Conservation (phyloP, 192 early-diverging fungal species). For the Entomortierella beljakovae region DNA sequence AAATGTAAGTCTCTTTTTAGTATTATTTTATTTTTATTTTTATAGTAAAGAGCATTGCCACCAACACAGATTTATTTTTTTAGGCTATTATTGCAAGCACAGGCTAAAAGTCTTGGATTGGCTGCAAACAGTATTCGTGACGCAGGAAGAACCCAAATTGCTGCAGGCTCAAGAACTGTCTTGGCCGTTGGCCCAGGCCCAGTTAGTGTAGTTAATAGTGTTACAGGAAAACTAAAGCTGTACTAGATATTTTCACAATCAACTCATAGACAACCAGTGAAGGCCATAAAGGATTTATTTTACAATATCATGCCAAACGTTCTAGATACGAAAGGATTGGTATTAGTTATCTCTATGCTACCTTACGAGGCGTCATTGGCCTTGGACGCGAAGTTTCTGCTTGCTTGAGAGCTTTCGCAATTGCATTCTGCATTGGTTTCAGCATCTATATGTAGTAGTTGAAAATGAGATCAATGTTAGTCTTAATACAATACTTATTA, state of each 20-base stretch:
- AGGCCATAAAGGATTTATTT: neutral
- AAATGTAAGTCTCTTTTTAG: constrained; percentile 80
- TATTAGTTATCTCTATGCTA: neutral
- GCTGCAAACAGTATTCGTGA: constrained; percentile 85
- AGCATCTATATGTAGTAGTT: constrained; percentile 43
- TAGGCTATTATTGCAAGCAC: constrained; percentile 73
- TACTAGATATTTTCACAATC: constrained; percentile 14
- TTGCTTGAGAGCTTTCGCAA: constrained; percentile 59
- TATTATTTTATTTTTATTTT: too few species aligned
- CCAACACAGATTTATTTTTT: neutral
- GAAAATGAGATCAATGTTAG: constrained; percentile 1
- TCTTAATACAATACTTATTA: neutral
- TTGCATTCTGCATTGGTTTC: constrained; percentile 51
- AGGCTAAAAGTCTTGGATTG: constrained; percentile 69
- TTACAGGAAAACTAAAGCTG: constrained; percentile 46
- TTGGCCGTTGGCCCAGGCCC: constrained; percentile 93
- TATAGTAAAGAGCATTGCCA: too few species aligned
- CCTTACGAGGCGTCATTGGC: neutral
- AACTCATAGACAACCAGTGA: neutral
- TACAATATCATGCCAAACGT: neutral
- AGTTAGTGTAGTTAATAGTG: constrained; percentile 30
- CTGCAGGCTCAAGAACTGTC: constrained; percentile 91
- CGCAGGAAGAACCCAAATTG: constrained; percentile 94
- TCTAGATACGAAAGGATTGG: neutral
- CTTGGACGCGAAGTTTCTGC: constrained; percentile 41